Evolutionary conservation across 441 rosid genomes (phyloP), one percentile per base, ranked within the genome.

Genomic region (Mallotus japonicus): DNA sequence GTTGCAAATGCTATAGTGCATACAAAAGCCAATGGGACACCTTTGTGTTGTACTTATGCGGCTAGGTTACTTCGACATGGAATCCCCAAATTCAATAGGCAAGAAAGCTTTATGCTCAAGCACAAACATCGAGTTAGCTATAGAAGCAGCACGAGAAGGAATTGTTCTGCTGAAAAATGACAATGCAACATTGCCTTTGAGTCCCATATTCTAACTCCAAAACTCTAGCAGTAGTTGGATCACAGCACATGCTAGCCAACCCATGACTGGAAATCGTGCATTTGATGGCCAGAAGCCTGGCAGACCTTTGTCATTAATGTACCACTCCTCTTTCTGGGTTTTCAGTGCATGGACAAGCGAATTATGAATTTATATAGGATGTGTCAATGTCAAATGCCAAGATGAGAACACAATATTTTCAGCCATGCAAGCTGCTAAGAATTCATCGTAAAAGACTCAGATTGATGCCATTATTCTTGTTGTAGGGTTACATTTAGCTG

Each of bases 1-100:
- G 73, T 81, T 2, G 62, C 71, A 32, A 73, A 55, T 17, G 82
- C 92, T 20, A 86, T 83, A 83, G 4, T 86, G 85, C 20, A 63
- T 90, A 0, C 80, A 88, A 68, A 75, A 63, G 42, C 87, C 96
- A 42, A 69, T 89, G 34, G 17, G 32, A 17, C 87, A 87, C 73
- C 87, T 89, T 0, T 70, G 87, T 47, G 77, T 85, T 6, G 92
- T 90, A 65, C 94, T 89, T 69, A 89, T 90, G 96, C 85, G 96
- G 77, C 85, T 90, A 0, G 96, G 96, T 0, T 88, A 87, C 91
- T 90, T 87, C 55, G 96, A 92, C 10, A 96, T 24, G 97, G 0
- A 83, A 82, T 49, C 87, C 85, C 0, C 58, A 76, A 0, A 83
- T 74, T 15, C 68, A 77, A 3, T 42, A 72, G 83, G 78, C 46